Conservation (phyloP, 2,329 filamentous ascomycete genomes). For the Alternaria solani region DNA sequence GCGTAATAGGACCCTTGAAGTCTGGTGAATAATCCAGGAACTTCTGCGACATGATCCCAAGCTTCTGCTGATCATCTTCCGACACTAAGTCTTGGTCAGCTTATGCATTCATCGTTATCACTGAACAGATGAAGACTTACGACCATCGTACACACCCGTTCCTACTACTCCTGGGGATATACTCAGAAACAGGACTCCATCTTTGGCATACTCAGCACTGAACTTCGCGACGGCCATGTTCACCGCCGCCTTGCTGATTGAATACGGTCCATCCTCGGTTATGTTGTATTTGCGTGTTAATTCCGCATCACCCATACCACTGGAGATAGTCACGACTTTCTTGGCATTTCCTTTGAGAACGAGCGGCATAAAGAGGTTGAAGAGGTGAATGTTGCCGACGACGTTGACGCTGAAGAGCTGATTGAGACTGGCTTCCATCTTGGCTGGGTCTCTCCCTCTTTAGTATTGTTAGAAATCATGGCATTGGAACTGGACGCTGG, state of each 20-base stretch:
- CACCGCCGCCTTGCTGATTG: conserved; percentile 52
- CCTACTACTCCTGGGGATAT: conserved; percentile 34
- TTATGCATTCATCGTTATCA: not conserved
- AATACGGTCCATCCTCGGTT: conserved; percentile 42
- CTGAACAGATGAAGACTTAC: conserved; percentile 10
- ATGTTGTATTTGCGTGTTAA: conserved; percentile 34
- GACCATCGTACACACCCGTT: conserved; percentile 18
- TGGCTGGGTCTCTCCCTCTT: conserved; percentile 11
- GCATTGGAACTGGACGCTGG: not conserved
- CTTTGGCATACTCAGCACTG: conserved; percentile 40
- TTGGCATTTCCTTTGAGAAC: conserved; percentile 50
- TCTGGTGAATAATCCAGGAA: conserved; percentile 18
- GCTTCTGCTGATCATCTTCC: conserved; percentile 1
- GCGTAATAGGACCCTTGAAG: conserved; percentile 22
- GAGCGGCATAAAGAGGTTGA: conserved; percentile 54
- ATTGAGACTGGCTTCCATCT: conserved; percentile 18
- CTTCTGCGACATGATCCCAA: conserved; percentile 2
- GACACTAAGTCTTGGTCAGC: not conserved
- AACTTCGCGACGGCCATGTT: conserved; percentile 56
- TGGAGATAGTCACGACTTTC: conserved; percentile 55
- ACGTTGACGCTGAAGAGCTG: conserved; percentile 40
- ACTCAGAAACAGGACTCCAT: conserved; percentile 32
- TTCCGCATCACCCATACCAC: conserved; percentile 47
- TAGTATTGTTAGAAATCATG: not conserved
- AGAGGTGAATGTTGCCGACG: conserved; percentile 41